Conservation (phyloP, 2,329 filamentous ascomycete genomes). For the Diatrype stigma region DNA sequence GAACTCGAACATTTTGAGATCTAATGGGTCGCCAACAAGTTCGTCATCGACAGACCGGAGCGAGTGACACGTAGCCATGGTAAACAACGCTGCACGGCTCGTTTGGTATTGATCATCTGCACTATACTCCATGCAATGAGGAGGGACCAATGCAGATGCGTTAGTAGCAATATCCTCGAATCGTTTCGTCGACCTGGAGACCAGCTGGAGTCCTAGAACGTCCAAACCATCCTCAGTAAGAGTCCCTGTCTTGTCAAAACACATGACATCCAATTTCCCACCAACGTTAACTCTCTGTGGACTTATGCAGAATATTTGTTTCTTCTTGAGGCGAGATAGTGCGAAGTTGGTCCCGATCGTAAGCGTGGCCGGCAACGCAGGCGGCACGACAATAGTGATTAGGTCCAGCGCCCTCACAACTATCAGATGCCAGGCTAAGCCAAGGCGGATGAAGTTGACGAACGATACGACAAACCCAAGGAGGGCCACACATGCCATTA, state of each 20-base stretch:
- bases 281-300: conserved; percentile 95
- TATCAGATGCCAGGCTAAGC: conserved; percentile 83
- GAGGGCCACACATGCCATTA: conserved; percentile 84
- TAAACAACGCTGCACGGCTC: conserved; percentile 68
- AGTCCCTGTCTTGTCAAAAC: conserved; percentile 99
- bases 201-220: conserved; percentile 81
- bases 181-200: conserved; percentile 54
- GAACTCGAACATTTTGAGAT: conserved; percentile 98
- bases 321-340: conserved; percentile 75
- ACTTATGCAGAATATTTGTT: conserved; percentile 95
- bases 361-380: conserved; percentile 87
- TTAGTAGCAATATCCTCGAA: conserved; percentile 76
- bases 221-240: conserved; percentile 94
- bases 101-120: conserved; percentile 29
- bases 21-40: conserved; percentile 86
- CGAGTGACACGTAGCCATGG: conserved; percentile 97
- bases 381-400: conserved; percentile 96
- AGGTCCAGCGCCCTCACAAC: conserved; percentile 88
- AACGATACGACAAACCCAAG: conserved; percentile 89
- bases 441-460: conserved; percentile 84
- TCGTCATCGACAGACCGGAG: conserved; percentile 82
- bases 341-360: conserved; percentile 98
- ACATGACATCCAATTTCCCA: conserved; percentile 92
- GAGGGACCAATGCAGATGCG: conserved; percentile 53
- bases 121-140: conserved; percentile 23